Evolutionary conservation across 192 early-diverging fungal species (phyloP).

Genomic region (Rhizoclosmatium globosum): DNA sequence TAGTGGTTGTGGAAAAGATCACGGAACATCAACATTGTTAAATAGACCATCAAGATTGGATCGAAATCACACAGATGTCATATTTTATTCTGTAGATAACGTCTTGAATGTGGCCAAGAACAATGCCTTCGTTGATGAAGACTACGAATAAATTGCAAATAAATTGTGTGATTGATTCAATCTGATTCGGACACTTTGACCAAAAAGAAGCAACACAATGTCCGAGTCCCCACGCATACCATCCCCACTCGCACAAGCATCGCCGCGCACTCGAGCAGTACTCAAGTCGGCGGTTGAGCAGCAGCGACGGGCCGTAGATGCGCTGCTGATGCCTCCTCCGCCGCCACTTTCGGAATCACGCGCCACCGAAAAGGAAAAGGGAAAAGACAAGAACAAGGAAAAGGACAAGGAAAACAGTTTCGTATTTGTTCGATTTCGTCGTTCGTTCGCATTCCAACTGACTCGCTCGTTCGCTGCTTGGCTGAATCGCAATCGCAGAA

Average conservation of each 20-base stretch:
- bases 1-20: background rate
- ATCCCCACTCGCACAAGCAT: background rate
- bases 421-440: too few relatives aligned
- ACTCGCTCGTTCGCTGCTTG: background rate
- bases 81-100: background rate
- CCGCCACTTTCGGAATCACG: slow-evolving; percentile 3
- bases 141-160: background rate
- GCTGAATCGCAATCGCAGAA: background rate
- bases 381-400: too few relatives aligned
- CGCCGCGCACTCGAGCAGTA: background rate
- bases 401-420: too few relatives aligned
- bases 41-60: background rate
- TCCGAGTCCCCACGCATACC: too few relatives aligned
- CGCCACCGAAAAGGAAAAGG: too few relatives aligned
- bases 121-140: background rate
- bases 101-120: background rate
- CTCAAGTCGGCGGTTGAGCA: background rate
- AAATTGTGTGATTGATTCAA: too few relatives aligned
- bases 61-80: background rate
- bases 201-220: too few relatives aligned
- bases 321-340: slow-evolving; percentile 26
- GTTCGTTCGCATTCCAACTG: too few relatives aligned
- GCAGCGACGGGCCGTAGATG: background rate
- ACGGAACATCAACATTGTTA: background rate
- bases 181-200: too few relatives aligned